A percentile compares a stretch with the other conserved stretches of the same genome.
These are phyloP conservation scores for Monosporascus cannonballus DNA, from an alignment of 2,329 filamentous ascomycete genomes.

Conservation along the genomic window DNA sequence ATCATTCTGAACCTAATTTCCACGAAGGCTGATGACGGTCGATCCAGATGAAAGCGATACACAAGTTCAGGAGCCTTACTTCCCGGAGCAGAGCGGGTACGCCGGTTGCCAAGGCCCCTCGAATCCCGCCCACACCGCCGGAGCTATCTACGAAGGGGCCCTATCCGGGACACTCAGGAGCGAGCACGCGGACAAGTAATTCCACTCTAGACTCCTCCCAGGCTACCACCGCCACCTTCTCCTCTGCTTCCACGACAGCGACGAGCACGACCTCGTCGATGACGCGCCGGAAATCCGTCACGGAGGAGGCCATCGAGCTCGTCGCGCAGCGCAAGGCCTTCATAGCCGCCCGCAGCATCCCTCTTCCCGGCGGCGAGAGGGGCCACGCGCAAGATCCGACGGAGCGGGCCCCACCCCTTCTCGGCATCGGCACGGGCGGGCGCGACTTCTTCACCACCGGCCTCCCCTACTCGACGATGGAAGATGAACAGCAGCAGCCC, in stretches of 20 bases:
- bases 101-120: constrained; percentile 30
- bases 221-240: constrained; percentile 3
- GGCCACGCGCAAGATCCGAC: constrained; percentile 59
- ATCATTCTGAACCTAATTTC: background rate
- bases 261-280: constrained; percentile 20
- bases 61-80: constrained; percentile 76
- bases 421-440: constrained; percentile 69
- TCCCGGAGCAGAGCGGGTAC: constrained; percentile 35
- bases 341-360: constrained; percentile 26
- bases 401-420: constrained; percentile 57
- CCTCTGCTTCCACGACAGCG: constrained; percentile 14
- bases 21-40: constrained; percentile 6
- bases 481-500: background rate
- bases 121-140: constrained; percentile 9
- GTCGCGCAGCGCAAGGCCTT: constrained; percentile 41
- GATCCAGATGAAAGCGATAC: constrained; percentile 77
- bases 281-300: constrained; percentile 26
- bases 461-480: background rate
- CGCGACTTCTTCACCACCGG: constrained; percentile 29
- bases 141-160: constrained; percentile 1
- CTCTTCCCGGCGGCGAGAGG: constrained; percentile 36
- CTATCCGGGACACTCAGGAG: constrained; percentile 4
- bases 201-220: background rate
- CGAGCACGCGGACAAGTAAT: background rate
- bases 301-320: constrained; percentile 43